phyloP scores from a whole-genome alignment of 805 yeast genomes.

The Pichia californica region DNA sequence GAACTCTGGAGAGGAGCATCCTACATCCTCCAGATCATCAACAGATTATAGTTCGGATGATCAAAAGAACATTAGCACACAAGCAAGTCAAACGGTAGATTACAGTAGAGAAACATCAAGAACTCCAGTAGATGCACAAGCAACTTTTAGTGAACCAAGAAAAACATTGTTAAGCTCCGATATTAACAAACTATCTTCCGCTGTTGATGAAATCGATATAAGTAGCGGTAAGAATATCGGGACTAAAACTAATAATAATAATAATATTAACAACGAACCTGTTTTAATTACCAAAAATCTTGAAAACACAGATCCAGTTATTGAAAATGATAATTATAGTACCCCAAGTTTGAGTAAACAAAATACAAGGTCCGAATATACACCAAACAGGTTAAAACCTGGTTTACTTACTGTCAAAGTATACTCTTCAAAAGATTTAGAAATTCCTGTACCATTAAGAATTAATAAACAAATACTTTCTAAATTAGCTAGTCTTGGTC shows the following conservation, averaged over 20 bases:
- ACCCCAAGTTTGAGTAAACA: neutral
- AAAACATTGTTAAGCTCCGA: slow-evolving; percentile 6
- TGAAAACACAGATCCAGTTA: slow-evolving; percentile 29
- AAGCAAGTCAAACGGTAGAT: neutral
- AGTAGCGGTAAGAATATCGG: neutral
- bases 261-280: slow-evolving; percentile 11
- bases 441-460: slow-evolving; percentile 63
- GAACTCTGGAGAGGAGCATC: slow-evolving; percentile 14
- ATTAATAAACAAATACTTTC: slow-evolving; percentile 56
- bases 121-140: slow-evolving; percentile 17
- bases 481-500: slow-evolving; percentile 59
- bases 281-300: slow-evolving; percentile 22
- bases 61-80: neutral
- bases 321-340: slow-evolving; percentile 18
- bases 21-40: neutral
- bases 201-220: slow-evolving; percentile 5
- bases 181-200: slow-evolving; percentile 1
- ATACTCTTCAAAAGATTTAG: slow-evolving; percentile 60
- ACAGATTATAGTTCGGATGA: slow-evolving; percentile 3
- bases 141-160: slow-evolving; percentile 6
- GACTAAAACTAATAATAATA: neutral
- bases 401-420: slow-evolving; percentile 76
- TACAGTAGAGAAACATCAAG: slow-evolving; percentile 6
- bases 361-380: neutral
- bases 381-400: slow-evolving; percentile 33